Conservation (phyloP, 2,329 filamentous ascomycete genomes). For the Amauroascus niger region DNA sequence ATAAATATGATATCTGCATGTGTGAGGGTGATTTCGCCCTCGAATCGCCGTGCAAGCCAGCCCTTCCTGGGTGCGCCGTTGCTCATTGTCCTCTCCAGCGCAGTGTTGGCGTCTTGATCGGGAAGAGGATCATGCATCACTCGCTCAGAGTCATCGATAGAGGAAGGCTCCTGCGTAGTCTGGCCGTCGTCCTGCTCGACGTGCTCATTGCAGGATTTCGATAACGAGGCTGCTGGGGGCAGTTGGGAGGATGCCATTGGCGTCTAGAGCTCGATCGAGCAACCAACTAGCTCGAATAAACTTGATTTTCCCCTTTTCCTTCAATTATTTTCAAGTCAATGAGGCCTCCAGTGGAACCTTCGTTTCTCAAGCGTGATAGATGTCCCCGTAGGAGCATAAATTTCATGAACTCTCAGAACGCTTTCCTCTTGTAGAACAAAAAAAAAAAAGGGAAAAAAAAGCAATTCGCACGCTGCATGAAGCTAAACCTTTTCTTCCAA, state of each 20-base stretch:
- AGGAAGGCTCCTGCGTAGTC: neutral
- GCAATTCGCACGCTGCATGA: no score
- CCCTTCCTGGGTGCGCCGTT: neutral
- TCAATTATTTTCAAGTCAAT: neutral
- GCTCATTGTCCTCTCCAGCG: neutral
- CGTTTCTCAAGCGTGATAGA: no score
- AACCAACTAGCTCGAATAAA: neutral
- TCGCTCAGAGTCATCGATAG: neutral
- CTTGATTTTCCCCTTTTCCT: neutral
- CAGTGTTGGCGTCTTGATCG: neutral
- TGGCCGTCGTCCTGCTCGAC: neutral
- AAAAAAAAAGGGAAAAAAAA: no score
- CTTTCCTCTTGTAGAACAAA: no score
- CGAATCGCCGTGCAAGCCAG: constrained; percentile 8
- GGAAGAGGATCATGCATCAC: neutral
- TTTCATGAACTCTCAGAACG: no score
- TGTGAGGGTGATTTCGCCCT: constrained; percentile 21
- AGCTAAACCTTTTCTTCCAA: no score
- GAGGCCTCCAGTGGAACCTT: no score
- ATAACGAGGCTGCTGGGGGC: neutral
- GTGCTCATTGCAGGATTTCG: neutral
- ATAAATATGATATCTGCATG: constrained; percentile 32
- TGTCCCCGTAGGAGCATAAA: no score
- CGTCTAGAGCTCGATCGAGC: no score
- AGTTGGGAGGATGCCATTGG: neutral